phyloP scores from a whole-genome alignment of 345 rosid species.

The Eucalyptus regnans region DNA sequence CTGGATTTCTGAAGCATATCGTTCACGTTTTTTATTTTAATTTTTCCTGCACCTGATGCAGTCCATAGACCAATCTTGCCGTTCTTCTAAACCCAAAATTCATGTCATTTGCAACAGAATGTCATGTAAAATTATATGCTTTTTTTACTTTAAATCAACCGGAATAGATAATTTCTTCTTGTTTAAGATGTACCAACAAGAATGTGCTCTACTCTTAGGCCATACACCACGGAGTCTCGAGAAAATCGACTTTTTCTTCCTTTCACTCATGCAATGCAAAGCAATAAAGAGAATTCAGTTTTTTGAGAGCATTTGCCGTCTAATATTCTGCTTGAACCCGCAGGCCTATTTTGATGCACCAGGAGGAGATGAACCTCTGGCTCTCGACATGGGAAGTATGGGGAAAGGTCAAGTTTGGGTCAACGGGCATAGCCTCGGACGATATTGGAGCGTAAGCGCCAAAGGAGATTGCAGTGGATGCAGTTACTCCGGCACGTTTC shows the following conservation, averaged over 20 bases:
- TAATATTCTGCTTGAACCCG: not conserved
- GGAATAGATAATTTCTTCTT: not conserved
- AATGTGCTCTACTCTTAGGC: not conserved
- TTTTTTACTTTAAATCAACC: not conserved
- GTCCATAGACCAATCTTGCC: not conserved
- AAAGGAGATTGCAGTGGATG: slow-evolving; percentile 33
- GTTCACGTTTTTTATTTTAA: not conserved
- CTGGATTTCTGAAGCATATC: not conserved
- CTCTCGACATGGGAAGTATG: slow-evolving; percentile 48
- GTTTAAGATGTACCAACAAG: not conserved
- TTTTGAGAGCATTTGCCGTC: not conserved
- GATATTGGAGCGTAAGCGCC: slow-evolving; percentile 36
- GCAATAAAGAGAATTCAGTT: not conserved
- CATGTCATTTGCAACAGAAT: not conserved
- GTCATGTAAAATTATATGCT: not conserved
- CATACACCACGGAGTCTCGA: not conserved
- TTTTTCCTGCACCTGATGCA: not conserved
- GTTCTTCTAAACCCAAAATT: not conserved
- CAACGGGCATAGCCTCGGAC: slow-evolving; percentile 39
- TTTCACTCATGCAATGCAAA: not conserved
- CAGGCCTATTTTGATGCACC: slow-evolving; percentile 39
- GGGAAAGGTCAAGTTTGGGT: slow-evolving; percentile 50
- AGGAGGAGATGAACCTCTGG: slow-evolving; percentile 35
- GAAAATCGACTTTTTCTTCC: not conserved
- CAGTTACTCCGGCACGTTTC: slow-evolving; percentile 18